These are phyloP conservation scores for Coemansia interrupta DNA, from an alignment of 192 early-diverging fungal genomes.

Conservation along the genomic window DNA sequence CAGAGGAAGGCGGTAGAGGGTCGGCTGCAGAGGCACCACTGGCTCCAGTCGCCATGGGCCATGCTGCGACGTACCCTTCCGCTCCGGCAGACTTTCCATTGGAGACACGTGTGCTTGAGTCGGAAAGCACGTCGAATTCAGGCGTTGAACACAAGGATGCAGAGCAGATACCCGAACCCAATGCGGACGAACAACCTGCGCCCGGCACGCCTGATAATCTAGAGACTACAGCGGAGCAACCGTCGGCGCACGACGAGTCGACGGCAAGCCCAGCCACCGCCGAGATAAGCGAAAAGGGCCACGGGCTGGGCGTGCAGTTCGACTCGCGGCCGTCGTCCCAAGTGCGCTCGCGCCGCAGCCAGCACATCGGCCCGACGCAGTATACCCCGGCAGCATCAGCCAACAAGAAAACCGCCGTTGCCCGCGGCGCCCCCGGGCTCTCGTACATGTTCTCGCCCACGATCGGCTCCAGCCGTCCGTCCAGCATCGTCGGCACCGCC, in stretches of 20 bases:
- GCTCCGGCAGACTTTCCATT: too few species aligned
- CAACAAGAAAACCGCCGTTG: constrained; percentile 22
- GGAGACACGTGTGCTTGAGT: not conserved
- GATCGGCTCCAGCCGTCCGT: constrained; percentile 33
- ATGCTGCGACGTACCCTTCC: too few species aligned
- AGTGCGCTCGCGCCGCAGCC: constrained; percentile 14
- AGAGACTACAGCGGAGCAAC: not conserved
- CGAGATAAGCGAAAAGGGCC: constrained; percentile 14
- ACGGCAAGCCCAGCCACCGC: constrained; percentile 12
- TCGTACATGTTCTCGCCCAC: constrained; percentile 54
- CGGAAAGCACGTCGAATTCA: not conserved
- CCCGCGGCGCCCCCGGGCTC: constrained; percentile 49
- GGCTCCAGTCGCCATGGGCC: not conserved
- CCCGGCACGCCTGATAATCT: not conserved
- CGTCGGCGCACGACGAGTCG: constrained; percentile 5
- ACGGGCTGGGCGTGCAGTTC: constrained; percentile 16
- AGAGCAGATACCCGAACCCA: not conserved
- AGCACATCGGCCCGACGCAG: constrained; percentile 38
- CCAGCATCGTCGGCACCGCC: constrained; percentile 35
- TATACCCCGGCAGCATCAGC: constrained; percentile 36
- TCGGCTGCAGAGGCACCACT: too few species aligned
- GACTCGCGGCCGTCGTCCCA: constrained; percentile 26
- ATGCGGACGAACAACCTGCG: not conserved
- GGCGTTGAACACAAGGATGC: not conserved
- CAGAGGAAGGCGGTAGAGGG: not conserved